A percentile compares a stretch with the other conserved stretches of the same genome.
phyloP scores from a whole-genome alignment of 2,329 filamentous ascomycete species.

The Aureobasidium mangrovei region DNA sequence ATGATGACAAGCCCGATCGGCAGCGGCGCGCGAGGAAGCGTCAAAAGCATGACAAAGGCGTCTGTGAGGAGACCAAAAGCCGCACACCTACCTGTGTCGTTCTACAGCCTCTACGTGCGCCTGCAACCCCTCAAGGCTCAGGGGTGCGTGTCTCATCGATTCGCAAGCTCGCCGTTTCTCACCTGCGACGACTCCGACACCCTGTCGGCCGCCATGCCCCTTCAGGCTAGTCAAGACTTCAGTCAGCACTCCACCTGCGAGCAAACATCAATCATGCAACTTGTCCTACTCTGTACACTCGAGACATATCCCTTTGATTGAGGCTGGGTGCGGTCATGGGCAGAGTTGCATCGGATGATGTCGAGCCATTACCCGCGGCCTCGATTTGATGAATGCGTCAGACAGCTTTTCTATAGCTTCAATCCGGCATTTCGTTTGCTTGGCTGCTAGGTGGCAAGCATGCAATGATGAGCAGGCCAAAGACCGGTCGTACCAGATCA shows the following conservation, averaged over 20 bases:
- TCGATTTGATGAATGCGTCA: too few relatives aligned
- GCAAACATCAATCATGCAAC: too few relatives aligned
- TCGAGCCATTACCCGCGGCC: too few relatives aligned
- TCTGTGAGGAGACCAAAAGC: neutral
- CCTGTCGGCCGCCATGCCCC: neutral
- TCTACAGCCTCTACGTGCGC: neutral
- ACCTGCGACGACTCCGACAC: neutral
- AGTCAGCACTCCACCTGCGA: too few relatives aligned
- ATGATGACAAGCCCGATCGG: neutral
- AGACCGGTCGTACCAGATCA: constrained; percentile 35
- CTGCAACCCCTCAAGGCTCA: neutral
- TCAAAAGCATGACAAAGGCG: neutral
- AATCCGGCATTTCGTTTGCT: too few relatives aligned
- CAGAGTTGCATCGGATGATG: too few relatives aligned
- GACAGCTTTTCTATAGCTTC: too few relatives aligned
- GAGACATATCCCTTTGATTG: too few relatives aligned
- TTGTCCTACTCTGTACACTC: too few relatives aligned
- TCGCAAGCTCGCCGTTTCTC: neutral
- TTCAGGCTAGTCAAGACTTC: neutral
- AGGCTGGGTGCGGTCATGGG: too few relatives aligned
- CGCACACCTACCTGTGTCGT: neutral
- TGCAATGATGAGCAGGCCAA: constrained; percentile 32
- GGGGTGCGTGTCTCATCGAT: neutral
- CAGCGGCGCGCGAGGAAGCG: neutral
- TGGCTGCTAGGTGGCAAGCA: constrained; percentile 18